Evolutionary conservation across 2,329 filamentous ascomycete genomes (phyloP).

Genomic region (Fusarium transvaalense): DNA sequence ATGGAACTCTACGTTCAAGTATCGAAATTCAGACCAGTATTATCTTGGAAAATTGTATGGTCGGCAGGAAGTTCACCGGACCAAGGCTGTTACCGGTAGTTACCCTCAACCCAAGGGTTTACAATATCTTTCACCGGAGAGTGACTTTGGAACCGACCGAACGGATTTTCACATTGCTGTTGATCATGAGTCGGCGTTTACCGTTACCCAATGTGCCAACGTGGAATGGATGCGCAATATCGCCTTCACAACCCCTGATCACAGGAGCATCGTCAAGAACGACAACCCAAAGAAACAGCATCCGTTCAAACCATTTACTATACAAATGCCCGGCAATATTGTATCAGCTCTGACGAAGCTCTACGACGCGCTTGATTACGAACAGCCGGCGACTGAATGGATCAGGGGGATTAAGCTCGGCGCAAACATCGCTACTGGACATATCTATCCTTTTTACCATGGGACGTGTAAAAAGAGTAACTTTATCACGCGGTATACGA

Average conservation of each 20-base stretch:
- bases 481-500: constrained; percentile 30
- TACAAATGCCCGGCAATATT: constrained; percentile 52
- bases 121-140: background rate
- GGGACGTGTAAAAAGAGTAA: constrained; percentile 30
- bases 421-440: constrained; percentile 52
- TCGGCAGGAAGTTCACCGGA: constrained; percentile 57
- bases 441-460: constrained; percentile 36
- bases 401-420: constrained; percentile 52
- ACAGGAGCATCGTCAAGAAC: constrained; percentile 36
- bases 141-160: background rate
- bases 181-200: constrained; percentile 56
- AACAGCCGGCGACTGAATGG: constrained; percentile 49
- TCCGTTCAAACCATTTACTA: constrained; percentile 48
- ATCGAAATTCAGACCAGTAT: constrained; percentile 58
- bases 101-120: background rate
- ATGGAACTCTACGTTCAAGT: constrained; percentile 48
- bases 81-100: constrained; percentile 38
- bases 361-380: constrained; percentile 49
- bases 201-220: constrained; percentile 20
- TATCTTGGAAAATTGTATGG: constrained; percentile 59
- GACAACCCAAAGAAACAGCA: constrained; percentile 47
- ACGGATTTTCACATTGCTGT: constrained; percentile 54
- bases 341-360: constrained; percentile 49
- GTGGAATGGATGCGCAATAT: constrained; percentile 2
- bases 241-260: background rate